A percentile compares a stretch with the other conserved stretches of the same genome.
Conservation (phyloP, 1,139 yeast genomes). For the Taiozyma sp. region DNA sequence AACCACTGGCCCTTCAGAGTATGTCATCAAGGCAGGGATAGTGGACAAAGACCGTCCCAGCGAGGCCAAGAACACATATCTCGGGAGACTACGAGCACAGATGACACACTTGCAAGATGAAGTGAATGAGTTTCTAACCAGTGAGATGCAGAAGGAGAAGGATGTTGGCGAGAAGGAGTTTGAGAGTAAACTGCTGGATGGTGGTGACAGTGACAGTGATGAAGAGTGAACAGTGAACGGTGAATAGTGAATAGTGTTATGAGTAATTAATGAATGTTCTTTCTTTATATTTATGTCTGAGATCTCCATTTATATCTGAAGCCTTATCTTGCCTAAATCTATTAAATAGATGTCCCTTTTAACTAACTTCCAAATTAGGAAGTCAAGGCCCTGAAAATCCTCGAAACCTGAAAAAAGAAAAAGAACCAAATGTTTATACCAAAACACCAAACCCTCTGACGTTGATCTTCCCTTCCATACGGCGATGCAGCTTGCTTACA, state of each 20-base stretch:
- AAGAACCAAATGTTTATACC: no score
- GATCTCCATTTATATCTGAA: no score
- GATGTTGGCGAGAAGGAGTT: conserved; percentile 22
- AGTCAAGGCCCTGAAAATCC: not conserved
- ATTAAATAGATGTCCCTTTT: not conserved
- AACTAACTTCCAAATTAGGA: conserved; percentile 7
- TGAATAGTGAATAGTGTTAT: not conserved
- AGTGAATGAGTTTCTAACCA: conserved; percentile 63
- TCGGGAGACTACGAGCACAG: conserved; percentile 59
- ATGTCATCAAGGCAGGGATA: conserved; percentile 64
- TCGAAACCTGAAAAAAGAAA: not conserved
- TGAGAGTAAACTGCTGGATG: conserved; percentile 50
- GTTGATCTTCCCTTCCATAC: not conserved
- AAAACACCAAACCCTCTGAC: not conserved
- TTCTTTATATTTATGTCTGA: no score
- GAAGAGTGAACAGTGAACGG: conserved; percentile 19
- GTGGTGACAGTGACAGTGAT: conserved; percentile 48
- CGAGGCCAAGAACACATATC: conserved; percentile 42
- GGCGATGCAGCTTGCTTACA: conserved; percentile 23
- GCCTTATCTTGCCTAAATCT: no score
- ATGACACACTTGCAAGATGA: conserved; percentile 71
- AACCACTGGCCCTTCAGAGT: conserved; percentile 72
- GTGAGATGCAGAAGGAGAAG: conserved; percentile 44
- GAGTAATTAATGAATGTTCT: no score
- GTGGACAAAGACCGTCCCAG: conserved; percentile 68